Percentiles rank a stretch among this genome's conserved stretches.
Conservation (phyloP, 352 stramenopile species). For the Phytophthora boehmeriae region DNA sequence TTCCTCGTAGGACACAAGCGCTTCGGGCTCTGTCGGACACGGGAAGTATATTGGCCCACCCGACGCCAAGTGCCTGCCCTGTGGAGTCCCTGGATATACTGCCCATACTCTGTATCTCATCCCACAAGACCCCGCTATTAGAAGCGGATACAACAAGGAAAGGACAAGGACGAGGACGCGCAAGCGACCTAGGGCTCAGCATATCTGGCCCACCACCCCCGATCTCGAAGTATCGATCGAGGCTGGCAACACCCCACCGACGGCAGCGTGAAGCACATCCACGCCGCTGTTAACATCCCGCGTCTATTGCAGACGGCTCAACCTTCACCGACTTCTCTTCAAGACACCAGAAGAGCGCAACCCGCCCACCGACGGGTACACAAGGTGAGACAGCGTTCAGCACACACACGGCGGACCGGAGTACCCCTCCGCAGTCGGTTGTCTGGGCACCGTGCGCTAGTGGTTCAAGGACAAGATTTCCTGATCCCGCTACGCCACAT, state of each 20-base stretch:
- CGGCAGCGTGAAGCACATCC: neutral
- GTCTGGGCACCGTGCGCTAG: neutral
- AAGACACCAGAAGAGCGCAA: neutral
- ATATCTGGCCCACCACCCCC: neutral
- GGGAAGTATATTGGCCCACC: neutral
- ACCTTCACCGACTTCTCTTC: neutral
- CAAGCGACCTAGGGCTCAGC: neutral
- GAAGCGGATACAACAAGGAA: neutral
- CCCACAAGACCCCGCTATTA: neutral
- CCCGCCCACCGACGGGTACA: neutral
- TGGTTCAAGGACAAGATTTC: neutral
- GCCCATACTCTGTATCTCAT: neutral
- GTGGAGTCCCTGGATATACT: no score
- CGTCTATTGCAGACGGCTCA: neutral
- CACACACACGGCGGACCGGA: neutral
- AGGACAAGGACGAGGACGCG: neutral
- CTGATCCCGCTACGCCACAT: neutral
- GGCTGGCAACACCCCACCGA: neutral
- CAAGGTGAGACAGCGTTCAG: neutral
- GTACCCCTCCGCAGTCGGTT: neutral
- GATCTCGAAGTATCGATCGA: neutral
- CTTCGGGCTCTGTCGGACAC: neutral
- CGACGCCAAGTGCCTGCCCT: neutral
- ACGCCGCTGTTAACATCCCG: neutral
- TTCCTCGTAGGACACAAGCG: neutral